Evolutionary conservation across 768 basidiomycete genomes (phyloP).

Genomic region (Xerocomus brunneocitrinus): DNA sequence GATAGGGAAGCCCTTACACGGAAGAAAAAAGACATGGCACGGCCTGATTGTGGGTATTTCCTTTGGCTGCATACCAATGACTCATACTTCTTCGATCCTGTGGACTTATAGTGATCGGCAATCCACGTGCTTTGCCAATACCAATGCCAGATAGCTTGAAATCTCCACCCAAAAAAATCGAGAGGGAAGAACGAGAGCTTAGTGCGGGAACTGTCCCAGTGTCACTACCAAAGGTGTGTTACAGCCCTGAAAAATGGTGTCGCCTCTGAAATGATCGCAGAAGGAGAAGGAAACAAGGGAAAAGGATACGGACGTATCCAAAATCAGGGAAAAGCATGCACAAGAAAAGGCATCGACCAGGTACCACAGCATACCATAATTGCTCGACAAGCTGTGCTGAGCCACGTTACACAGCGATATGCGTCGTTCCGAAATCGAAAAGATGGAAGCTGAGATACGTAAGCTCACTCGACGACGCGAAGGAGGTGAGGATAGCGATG

Average conservation of each 20-base stretch:
- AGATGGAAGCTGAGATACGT: conserved; percentile 86
- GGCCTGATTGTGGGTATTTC: conserved; percentile 71
- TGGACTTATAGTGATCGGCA: conserved; percentile 22
- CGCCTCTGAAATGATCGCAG: neutral
- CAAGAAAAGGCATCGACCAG: conserved; percentile 60
- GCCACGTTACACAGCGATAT: conserved; percentile 39
- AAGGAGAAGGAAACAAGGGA: conserved; percentile 18
- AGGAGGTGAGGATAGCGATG: conserved; percentile 59
- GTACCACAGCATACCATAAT: conserved; percentile 32
- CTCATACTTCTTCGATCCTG: neutral
- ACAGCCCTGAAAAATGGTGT: neutral
- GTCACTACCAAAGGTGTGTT: conserved; percentile 17
- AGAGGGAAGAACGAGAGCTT: neutral
- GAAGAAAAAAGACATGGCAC: conserved; percentile 77
- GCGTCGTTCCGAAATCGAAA: conserved; percentile 74
- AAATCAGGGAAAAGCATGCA: conserved; percentile 72
- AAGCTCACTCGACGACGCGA: conserved; percentile 61
- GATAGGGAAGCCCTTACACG: conserved; percentile 49
- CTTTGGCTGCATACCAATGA: neutral
- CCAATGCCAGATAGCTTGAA: conserved; percentile 8
- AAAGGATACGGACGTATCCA: conserved; percentile 49
- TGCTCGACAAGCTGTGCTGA: neutral
- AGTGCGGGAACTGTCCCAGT: neutral
- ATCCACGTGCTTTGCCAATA: conserved; percentile 6
- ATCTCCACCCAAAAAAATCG: neutral